Percentiles rank a stretch among this genome's conserved stretches.
Conservation (phyloP, 2,329 filamentous ascomycete genomes). For the Fusarium algeriense region DNA sequence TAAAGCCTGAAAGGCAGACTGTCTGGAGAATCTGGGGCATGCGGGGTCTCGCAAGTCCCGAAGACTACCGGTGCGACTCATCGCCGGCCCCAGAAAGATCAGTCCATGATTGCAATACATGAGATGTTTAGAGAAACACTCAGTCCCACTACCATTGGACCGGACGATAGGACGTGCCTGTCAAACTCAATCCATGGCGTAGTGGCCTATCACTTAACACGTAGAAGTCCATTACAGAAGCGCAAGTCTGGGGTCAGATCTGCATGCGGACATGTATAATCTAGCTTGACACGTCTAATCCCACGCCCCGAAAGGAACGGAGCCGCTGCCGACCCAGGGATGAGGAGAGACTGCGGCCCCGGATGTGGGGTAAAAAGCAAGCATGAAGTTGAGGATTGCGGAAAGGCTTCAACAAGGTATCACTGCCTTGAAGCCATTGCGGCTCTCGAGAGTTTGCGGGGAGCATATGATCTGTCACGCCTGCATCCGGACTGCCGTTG, state of each 20-base stretch:
- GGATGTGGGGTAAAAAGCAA: constrained; percentile 41
- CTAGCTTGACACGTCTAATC: constrained; percentile 22
- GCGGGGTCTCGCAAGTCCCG: constrained; percentile 9
- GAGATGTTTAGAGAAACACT: not conserved
- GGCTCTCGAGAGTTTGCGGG: constrained; percentile 33
- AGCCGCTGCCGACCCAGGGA: constrained; percentile 30
- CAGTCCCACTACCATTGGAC: constrained; percentile 2
- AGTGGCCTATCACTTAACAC: constrained; percentile 7
- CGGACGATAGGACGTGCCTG: constrained; percentile 15
- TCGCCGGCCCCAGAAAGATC: constrained; percentile 4
- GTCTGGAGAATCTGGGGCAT: constrained; percentile 32
- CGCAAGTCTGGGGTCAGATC: constrained; percentile 39
- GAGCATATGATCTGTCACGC: constrained; percentile 28
- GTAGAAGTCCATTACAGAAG: constrained; percentile 5
- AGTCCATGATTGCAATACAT: not conserved
- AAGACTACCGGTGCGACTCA: constrained; percentile 22
- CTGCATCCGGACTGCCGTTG: constrained; percentile 14
- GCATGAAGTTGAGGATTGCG: constrained; percentile 33
- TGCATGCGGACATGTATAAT: constrained; percentile 22
- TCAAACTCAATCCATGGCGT: constrained; percentile 6
- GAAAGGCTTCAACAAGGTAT: constrained; percentile 13
- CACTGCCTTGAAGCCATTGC: constrained; percentile 21
- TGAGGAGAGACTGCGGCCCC: constrained; percentile 40
- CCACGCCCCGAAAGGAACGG: constrained; percentile 25
- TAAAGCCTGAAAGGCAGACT: not conserved